Evolutionary conservation across 305 asterid species (phyloP).

Genomic region (Petunia hybrid): DNA sequence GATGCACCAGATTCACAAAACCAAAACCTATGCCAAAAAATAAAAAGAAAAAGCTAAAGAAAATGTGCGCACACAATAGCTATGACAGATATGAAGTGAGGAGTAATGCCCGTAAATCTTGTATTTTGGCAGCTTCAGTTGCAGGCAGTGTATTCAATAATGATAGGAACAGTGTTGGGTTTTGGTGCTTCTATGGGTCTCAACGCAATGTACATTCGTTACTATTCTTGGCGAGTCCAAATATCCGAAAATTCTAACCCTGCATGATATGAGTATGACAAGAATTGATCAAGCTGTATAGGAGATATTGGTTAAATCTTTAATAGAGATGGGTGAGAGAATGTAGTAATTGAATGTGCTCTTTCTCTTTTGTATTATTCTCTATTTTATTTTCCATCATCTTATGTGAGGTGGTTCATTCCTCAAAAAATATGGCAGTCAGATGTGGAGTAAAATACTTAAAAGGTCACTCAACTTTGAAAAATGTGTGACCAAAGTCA

Average conservation of each 20-base stretch:
- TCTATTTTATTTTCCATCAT: not conserved
- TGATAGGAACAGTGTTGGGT: constrained; percentile 68
- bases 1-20: not conserved
- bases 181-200: constrained; percentile 65
- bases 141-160: constrained; percentile 61
- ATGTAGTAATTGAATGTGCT: no score
- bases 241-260: constrained; percentile 46
- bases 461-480: no score
- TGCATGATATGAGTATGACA: constrained; percentile 47
- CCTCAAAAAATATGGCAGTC: constrained; percentile 20
- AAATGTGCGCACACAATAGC: not conserved
- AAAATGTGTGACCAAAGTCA: no score
- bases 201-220: constrained; percentile 55
- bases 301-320: not conserved
- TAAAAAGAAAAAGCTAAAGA: not conserved
- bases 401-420: constrained; percentile 4
- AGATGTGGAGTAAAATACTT: no score
- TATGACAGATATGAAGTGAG: not conserved
- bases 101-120: not conserved
- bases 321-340: no score
- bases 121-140: constrained; percentile 62
- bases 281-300: not conserved
- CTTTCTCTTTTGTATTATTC: no score
- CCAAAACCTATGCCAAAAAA: not conserved
- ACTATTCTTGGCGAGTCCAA: constrained; percentile 53